Base-by-base conservation (phyloP, 805 yeast species). In the Saccharomycopsis babjevae region DNA sequence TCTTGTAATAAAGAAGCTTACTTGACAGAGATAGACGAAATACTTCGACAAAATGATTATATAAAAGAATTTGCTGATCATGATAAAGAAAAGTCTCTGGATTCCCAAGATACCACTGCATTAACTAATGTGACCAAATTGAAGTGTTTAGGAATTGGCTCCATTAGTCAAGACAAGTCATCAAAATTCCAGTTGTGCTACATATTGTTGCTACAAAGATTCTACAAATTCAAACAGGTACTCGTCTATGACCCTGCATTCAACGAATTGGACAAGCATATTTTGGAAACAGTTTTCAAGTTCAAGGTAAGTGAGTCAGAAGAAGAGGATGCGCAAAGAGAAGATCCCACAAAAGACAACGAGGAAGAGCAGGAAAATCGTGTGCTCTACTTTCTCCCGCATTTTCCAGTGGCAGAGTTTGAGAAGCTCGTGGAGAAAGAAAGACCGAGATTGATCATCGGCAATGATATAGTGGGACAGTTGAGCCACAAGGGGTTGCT, bases 191-290 rank as follows among this genome's bases (percentile, higher is more conserved):
- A 60, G 28, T 30, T 60, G 32, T 57, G 50, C 3, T 57, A 50
- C n/a, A 20, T 60, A 11, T 30, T 55, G 11, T n/a, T 16, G 11
- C 16, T 60, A 15, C 32, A 43, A n/a, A 54, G 50, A 5, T 28
- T 30, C 11, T 40, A 55, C 36, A 22, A 18, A 5, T 38, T 55
- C 20, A 39, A 62, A 0, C 25, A 60, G 7, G 68, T 76, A 1
- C 67, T 75, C 1, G 32, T 75, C 2, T 76, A 69, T 59, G 81
- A 77, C 61, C 81, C 81, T 0, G 71, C 72, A 0, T 76, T 77
- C 57, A 66, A 65, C 18, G 66, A 65, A 0, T 57, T 60, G 4
- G 81, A 77, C 59, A 50, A 52, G 6, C 42, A 56, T 6, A 54
- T 74, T 1, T 59, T 76, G 18, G 52, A 46, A 32, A 46, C 13